Evolutionary conservation across 192 early-diverging fungal genomes (phyloP), one percentile per base, ranked within the genome.

Genomic region (Coemansia sp.): DNA sequence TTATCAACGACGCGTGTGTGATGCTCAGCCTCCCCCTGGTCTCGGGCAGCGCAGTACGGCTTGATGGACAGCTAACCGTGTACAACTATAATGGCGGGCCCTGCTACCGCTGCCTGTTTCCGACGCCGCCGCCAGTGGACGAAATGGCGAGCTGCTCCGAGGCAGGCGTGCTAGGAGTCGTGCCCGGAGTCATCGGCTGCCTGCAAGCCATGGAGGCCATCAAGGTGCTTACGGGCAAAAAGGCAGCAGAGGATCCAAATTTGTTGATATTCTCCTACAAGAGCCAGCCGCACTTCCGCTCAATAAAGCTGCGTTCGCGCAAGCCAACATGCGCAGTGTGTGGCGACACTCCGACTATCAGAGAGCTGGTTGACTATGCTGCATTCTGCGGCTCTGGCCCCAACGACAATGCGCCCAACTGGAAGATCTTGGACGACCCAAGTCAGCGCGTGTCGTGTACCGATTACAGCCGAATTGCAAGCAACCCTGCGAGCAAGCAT

Each of bases 61-160:
- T 93, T 62, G 97, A 98, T 55, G 97, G 97, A 10, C 95, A 98
- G 85, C 82, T 98, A 44, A 94, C 95, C 0, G 84, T 95, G n/a
- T 97, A 96, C 72, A 92, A 98, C 69, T 83, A 95, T 68, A 71
- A 86, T 26, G 85, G 84, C 29, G 92, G 95, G 14, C 97, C 97
- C 12, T 98, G 97, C 76, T 98, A 95, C 71, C 87, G 97, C 35
- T 98, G 97, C 70, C 74, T 98, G 59, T 95, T 94, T 68, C 95
- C 97, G 0, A 86, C 67, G 32, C 97, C 97, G 17, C 97, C 97
- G 15, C 94, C 95, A 18, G 74, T 90, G 3, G 92, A 91, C 52
- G 85, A 91, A 7, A 88, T 97, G 29, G 86, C 88, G 29, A 95
- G 91, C 70, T 98, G 97, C 78, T 83, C 85, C 17, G 95, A 97